phyloP scores from a whole-genome alignment of 106 monocot genomes.

The Dendrobium huoshanense region DNA sequence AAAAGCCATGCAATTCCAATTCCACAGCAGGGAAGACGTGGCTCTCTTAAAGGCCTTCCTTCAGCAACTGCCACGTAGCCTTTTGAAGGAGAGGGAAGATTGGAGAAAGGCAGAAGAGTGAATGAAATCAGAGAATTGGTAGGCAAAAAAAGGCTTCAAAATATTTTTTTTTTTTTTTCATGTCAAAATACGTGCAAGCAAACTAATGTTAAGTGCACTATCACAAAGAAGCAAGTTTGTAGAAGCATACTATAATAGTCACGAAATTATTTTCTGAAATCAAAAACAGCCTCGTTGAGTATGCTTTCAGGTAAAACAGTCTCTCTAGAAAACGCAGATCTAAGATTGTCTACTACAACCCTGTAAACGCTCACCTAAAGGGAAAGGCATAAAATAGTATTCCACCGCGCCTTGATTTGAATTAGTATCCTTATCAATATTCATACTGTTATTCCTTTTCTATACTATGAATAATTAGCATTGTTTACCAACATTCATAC shows the following conservation, averaged over 20 bases:
- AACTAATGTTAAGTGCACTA: neutral
- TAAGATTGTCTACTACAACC: neutral
- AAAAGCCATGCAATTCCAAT: conserved; percentile 25
- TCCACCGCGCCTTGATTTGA: neutral
- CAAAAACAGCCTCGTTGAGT: neutral
- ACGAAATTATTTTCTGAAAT: neutral
- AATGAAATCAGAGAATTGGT: neutral
- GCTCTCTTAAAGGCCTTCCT: conserved; percentile 22
- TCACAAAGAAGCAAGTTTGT: neutral
- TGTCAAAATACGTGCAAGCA: neutral
- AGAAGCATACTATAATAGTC: neutral
- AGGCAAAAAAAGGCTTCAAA: neutral
- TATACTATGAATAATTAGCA: too few species aligned
- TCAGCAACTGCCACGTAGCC: conserved; percentile 13
- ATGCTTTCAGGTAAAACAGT: neutral
- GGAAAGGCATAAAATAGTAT: neutral
- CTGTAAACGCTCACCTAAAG: neutral
- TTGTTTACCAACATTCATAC: neutral
- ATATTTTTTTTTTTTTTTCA: neutral
- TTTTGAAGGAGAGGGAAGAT: neutral
- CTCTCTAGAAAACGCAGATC: neutral
- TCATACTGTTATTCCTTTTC: too few species aligned
- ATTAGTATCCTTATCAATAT: neutral
- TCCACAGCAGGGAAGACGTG: conserved; percentile 23
- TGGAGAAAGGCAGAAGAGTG: neutral